These are phyloP conservation scores for Beta macrorhiza DNA, from an alignment of 179 eudicot genomes.

Conservation along the genomic window DNA sequence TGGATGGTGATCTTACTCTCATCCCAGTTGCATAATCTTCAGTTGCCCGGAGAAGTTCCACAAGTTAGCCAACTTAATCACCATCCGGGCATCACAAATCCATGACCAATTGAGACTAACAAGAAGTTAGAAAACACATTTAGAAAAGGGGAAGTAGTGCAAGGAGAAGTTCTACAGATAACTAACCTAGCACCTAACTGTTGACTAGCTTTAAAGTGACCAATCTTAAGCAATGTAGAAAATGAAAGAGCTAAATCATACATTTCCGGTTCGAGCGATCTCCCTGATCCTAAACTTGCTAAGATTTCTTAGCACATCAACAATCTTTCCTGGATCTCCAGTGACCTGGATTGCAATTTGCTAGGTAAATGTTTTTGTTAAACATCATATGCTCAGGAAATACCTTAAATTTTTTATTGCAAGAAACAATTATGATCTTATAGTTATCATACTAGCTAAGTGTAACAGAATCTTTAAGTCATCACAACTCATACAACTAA, in stretches of 20 bases:
- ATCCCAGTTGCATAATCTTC: too few species aligned
- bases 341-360: slow-evolving; percentile 41
- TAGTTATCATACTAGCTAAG: not conserved
- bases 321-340: slow-evolving; percentile 62
- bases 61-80: too few species aligned
- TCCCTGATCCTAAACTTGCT: slow-evolving; percentile 51
- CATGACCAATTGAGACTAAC: too few species aligned
- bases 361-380: slow-evolving; percentile 8
- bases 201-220: too few species aligned
- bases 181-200: too few species aligned
- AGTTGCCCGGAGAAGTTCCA: too few species aligned
- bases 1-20: too few species aligned
- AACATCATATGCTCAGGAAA: not conserved
- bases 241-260: slow-evolving; percentile 14
- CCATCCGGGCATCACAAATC: too few species aligned
- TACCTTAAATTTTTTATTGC: too few species aligned
- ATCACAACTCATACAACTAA: not conserved
- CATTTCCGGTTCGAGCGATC: slow-evolving; percentile 63
- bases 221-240: not conserved
- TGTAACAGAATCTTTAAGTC: not conserved
- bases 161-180: too few species aligned
- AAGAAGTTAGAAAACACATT: too few species aligned
- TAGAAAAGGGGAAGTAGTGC: too few species aligned
- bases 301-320: slow-evolving; percentile 50
- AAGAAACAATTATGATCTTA: not conserved